Evolutionary conservation across 768 basidiomycete genomes (phyloP).

Genomic region (Leccinum disarticulatum): DNA sequence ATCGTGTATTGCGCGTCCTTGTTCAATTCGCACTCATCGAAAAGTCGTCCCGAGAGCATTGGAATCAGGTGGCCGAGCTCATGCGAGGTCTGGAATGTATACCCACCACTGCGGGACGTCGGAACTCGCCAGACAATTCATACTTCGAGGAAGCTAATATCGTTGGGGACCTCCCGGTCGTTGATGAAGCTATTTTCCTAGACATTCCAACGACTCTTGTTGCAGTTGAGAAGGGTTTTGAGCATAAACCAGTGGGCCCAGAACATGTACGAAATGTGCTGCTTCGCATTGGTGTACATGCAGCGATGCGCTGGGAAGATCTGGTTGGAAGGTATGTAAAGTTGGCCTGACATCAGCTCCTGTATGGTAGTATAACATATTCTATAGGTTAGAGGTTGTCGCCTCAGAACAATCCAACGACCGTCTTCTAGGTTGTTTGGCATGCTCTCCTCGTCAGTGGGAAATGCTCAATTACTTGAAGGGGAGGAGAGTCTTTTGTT

Average conservation of each 20-base stretch:
- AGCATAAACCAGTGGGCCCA: background rate
- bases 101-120: constrained; percentile 65
- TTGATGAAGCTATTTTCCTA: background rate
- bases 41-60: constrained; percentile 41
- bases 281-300: constrained; percentile 21
- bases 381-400: constrained; percentile 6
- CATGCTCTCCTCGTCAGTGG: constrained; percentile 51
- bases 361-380: background rate
- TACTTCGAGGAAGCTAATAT: constrained; percentile 87
- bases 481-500: constrained; percentile 8
- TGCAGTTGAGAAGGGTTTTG: background rate
- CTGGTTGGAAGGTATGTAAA: constrained; percentile 14
- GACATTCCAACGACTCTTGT: background rate
- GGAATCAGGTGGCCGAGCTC: constrained; percentile 54
- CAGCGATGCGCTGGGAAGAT: constrained; percentile 34
- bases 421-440: constrained; percentile 51
- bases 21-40: constrained; percentile 79
- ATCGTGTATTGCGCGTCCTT: constrained; percentile 59
- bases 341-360: constrained; percentile 47
- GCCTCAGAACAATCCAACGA: constrained; percentile 17
- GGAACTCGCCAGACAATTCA: constrained; percentile 63
- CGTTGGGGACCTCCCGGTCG: constrained; percentile 39
- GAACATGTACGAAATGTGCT: constrained; percentile 10
- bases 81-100: constrained; percentile 58
- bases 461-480: background rate